Evolutionary conservation across 208 protist species (phyloP).

Genomic region (Leishmania martiniquensis): DNA sequence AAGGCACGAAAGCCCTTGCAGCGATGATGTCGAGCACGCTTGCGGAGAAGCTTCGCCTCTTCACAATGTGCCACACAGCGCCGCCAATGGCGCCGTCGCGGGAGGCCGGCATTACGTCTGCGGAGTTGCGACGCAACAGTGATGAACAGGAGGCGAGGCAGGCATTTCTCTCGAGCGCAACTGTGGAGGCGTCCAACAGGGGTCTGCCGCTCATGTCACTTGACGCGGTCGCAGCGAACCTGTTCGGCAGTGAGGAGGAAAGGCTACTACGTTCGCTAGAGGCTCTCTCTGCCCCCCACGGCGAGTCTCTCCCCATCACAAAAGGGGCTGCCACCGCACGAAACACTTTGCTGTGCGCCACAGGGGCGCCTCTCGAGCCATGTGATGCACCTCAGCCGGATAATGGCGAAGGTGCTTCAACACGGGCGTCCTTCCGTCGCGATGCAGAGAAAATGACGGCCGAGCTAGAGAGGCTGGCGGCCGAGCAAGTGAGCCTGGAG

Average conservation of each 20-base stretch:
- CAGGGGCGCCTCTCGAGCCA: neutral
- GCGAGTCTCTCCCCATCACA: neutral
- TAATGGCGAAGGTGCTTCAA: neutral
- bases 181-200: neutral
- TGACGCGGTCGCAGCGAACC: conserved; percentile 25
- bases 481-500: conserved; percentile 18
- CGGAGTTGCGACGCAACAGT: too few species aligned
- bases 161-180: neutral
- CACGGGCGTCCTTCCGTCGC: neutral
- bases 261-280: conserved; percentile 3
- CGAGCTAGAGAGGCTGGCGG: conserved; percentile 20
- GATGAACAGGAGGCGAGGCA: neutral
- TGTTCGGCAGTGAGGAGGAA: conserved; percentile 11
- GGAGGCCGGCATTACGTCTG: neutral
- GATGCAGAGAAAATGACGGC: neutral
- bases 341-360: neutral
- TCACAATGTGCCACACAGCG: conserved; percentile 9
- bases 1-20: conserved; percentile 4
- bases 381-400: neutral
- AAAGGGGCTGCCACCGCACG: neutral
- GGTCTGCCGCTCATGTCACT: conserved; percentile 8
- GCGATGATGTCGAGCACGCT: neutral
- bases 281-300: conserved; percentile 13
- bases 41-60: neutral
- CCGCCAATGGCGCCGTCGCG: too few species aligned